Conservation (phyloP, 306 rosid species). For the apple (Malus domestica) region DNA sequence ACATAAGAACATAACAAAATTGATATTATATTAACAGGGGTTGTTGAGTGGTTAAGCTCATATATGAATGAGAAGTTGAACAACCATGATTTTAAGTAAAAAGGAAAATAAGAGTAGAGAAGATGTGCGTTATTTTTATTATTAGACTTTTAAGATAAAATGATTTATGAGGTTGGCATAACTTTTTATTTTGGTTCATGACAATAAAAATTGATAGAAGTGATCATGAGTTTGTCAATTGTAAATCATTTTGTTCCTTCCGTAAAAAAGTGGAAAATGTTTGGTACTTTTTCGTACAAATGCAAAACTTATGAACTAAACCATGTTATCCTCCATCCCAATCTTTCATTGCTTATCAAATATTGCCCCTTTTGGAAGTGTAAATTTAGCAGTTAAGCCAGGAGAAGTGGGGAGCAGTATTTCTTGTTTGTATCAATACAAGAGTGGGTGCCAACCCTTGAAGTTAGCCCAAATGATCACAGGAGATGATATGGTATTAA, state of each 20-base stretch:
- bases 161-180: no score
- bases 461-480: neutral
- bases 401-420: neutral
- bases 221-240: no score
- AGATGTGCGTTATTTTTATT: neutral
- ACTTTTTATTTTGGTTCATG: no score
- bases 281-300: neutral
- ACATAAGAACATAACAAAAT: neutral
- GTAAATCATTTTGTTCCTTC: no score
- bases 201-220: no score
- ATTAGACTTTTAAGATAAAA: no score
- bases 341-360: neutral
- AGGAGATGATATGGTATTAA: neutral
- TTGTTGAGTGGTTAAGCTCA: conserved; percentile 9
- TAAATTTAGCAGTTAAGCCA: neutral
- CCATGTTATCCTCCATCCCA: neutral
- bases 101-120: neutral
- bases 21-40: neutral
- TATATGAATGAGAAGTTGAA: neutral
- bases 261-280: neutral
- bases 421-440: neutral
- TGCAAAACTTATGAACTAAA: neutral
- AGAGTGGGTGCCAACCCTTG: neutral
- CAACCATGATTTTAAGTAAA: neutral
- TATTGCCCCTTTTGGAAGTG: neutral